Percentiles rank a stretch among this genome's conserved stretches.
phyloP scores from a whole-genome alignment of 2,329 filamentous ascomycete species.

The Fusarium palustre region DNA sequence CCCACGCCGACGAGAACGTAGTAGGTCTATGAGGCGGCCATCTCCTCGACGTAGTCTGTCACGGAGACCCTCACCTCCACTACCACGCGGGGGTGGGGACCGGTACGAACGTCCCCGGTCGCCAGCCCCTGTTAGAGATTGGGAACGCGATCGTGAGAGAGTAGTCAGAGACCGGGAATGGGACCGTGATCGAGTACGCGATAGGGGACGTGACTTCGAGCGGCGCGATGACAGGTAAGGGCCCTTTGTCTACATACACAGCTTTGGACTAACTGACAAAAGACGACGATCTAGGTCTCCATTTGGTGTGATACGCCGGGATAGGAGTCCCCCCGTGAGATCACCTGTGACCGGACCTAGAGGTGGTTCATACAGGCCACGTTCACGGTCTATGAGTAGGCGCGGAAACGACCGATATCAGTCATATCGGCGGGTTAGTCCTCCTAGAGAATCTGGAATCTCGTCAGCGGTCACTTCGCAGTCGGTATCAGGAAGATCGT shows the following conservation, averaged over 20 bases:
- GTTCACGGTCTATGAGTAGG: constrained; percentile 64
- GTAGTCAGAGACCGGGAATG: constrained; percentile 49
- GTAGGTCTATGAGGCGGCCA: constrained; percentile 54
- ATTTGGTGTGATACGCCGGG: constrained; percentile 53
- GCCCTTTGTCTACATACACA: neutral
- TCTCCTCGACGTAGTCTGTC: constrained; percentile 55
- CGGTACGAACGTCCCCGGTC: constrained; percentile 56
- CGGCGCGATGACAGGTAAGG: constrained; percentile 58
- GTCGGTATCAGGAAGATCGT: constrained; percentile 63
- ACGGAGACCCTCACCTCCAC: constrained; percentile 52
- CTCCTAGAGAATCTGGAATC: constrained; percentile 61
- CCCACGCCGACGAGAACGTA: constrained; percentile 53
- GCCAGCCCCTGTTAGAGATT: constrained; percentile 53
- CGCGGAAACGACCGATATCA: constrained; percentile 59
- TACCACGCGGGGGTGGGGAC: constrained; percentile 47
- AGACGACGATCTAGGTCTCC: constrained; percentile 69
- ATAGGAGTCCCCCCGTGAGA: constrained; percentile 49
- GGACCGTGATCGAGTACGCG: constrained; percentile 48
- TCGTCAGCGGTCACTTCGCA: constrained; percentile 64
- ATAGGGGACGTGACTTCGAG: constrained; percentile 53
- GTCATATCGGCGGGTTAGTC: constrained; percentile 61
- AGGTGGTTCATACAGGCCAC: constrained; percentile 63
- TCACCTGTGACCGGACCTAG: constrained; percentile 48
- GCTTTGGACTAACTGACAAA: constrained; percentile 36
- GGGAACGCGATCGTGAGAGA: constrained; percentile 51